Evolutionary conservation across 2,329 filamentous ascomycete genomes (phyloP).

Genomic region (Aspergillus tubingensis): DNA sequence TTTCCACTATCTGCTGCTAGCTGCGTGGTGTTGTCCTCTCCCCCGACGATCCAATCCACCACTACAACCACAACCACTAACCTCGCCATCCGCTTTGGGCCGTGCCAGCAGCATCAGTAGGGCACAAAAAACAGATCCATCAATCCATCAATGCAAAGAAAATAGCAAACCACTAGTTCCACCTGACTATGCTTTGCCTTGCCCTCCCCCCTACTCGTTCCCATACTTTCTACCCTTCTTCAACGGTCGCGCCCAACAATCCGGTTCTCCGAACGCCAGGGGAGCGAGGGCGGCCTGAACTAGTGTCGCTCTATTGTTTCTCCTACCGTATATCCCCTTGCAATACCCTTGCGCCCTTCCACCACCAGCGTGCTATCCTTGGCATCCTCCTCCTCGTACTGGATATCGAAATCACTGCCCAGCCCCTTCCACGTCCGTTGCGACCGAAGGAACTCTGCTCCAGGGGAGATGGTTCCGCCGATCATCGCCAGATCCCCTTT

Average conservation of each 20-base stretch:
- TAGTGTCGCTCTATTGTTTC: conserved; percentile 50
- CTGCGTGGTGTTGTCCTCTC: background rate
- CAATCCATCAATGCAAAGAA: no score
- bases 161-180: background rate
- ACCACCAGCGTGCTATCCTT: conserved; percentile 67
- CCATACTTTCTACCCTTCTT: conserved; percentile 3
- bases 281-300: conserved; percentile 1
- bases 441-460: conserved; percentile 80
- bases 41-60: background rate
- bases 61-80: background rate
- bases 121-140: background rate
- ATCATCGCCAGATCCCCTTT: conserved; percentile 76
- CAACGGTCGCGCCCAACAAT: conserved; percentile 12
- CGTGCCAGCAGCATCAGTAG: conserved; percentile 4
- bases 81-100: conserved; percentile 1
- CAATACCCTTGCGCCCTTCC: conserved; percentile 83
- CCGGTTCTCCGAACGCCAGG: background rate
- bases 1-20: background rate
- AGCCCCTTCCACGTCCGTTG: conserved; percentile 89
- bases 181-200: background rate
- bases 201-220: no score
- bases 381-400: conserved; percentile 56
- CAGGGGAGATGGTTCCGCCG: conserved; percentile 85
- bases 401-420: conserved; percentile 76
- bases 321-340: conserved; percentile 81